Evolutionary conservation across 805 yeast genomes (phyloP).

Genomic region (Gaillardinia entomophila): DNA sequence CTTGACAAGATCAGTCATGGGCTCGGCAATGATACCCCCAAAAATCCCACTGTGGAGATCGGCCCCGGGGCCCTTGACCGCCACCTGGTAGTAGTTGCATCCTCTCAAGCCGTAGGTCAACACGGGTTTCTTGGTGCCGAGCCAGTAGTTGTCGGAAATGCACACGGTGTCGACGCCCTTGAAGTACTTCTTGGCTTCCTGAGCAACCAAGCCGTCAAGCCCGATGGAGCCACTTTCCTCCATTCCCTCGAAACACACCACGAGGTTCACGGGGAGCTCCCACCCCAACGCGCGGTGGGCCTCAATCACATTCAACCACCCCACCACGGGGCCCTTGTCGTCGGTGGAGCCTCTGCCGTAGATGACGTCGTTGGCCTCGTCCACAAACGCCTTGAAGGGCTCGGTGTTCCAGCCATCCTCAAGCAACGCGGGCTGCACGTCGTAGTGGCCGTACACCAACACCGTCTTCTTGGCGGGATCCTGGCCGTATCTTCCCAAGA

Average conservation of each 20-base stretch:
- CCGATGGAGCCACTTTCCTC: slow-evolving; percentile 97
- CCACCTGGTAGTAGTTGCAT: slow-evolving; percentile 83
- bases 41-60: slow-evolving; percentile 96
- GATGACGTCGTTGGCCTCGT: slow-evolving; percentile 59
- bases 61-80: slow-evolving; percentile 87
- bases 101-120: slow-evolving; percentile 98
- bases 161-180: slow-evolving; percentile 90
- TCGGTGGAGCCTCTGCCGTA: slow-evolving; percentile 95
- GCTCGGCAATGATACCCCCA: slow-evolving; percentile 97
- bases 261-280: slow-evolving; percentile 89
- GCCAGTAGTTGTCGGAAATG: slow-evolving; percentile 97
- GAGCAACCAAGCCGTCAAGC: slow-evolving; percentile 72
- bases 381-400: slow-evolving; percentile 68
- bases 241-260: slow-evolving; percentile 97
- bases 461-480: slow-evolving; percentile 84
- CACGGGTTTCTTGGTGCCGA: slow-evolving; percentile 95
- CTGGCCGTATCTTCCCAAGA: slow-evolving; percentile 80
- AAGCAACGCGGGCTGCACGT: slow-evolving; percentile 90
- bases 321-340: slow-evolving; percentile 97
- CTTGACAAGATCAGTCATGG: slow-evolving; percentile 87
- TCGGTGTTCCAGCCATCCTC: slow-evolving; percentile 97
- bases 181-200: slow-evolving; percentile 77
- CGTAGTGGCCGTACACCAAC: slow-evolving; percentile 93
- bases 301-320: slow-evolving; percentile 90
- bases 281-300: slow-evolving; percentile 82